phyloP scores from a whole-genome alignment of 306 rosid genomes.

The Trichosanthes cucumerina region DNA sequence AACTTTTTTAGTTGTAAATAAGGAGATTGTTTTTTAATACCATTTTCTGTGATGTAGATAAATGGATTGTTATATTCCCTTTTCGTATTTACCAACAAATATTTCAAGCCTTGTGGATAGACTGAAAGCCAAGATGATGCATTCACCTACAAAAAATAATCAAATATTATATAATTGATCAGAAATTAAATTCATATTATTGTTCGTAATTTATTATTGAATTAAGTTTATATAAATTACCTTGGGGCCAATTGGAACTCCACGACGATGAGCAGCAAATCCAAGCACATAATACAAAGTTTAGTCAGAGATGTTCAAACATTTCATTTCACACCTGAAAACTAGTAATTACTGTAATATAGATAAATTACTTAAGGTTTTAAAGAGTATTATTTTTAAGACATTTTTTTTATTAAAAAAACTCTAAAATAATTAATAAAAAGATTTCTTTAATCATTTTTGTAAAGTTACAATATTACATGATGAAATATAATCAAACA shows the following conservation, averaged over 20 bases:
- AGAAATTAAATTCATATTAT: too few species aligned
- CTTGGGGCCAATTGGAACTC: background rate
- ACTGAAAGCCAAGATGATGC: conserved; percentile 4
- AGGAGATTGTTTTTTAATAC: background rate
- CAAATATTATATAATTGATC: too few species aligned
- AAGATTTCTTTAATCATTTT: too few species aligned
- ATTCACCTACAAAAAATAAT: background rate
- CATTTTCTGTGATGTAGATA: conserved; percentile 44
- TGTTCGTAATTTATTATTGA: too few species aligned
- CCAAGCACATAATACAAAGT: background rate
- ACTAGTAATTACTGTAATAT: too few species aligned
- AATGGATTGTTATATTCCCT: conserved; percentile 14
- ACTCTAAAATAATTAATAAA: too few species aligned
- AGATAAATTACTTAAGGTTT: too few species aligned
- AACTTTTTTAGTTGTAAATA: background rate
- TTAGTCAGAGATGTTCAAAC: background rate
- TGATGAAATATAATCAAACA: too few species aligned
- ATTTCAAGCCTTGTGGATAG: conserved; percentile 23
- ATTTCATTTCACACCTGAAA: too few species aligned
- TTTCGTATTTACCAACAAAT: conserved; percentile 17
- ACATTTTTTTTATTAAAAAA: too few species aligned
- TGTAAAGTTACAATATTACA: too few species aligned
- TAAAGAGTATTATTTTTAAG: too few species aligned
- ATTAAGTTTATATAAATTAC: background rate
- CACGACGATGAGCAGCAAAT: background rate